A percentile compares a stretch with the other conserved stretches of the same genome.
Conservation (phyloP, 306 rosid genomes). For the Lupinus albus region DNA sequence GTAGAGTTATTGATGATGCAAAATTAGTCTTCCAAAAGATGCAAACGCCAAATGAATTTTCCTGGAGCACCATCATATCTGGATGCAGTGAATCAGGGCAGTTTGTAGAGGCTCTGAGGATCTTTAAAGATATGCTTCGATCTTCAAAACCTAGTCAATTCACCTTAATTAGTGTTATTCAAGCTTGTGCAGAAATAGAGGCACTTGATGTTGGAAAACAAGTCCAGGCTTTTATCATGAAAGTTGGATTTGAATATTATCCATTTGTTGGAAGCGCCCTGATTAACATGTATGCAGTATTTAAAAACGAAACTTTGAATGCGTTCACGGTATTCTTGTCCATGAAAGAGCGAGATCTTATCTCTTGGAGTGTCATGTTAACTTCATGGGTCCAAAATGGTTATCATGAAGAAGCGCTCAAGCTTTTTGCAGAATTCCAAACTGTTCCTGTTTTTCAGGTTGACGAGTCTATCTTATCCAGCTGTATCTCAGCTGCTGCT, state of each 20-base stretch:
- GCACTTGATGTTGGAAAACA: constrained; percentile 44
- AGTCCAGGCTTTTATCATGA: constrained; percentile 42
- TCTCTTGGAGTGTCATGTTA: constrained; percentile 53
- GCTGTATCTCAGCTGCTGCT: constrained; percentile 53
- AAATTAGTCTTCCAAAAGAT: constrained; percentile 43
- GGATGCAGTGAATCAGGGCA: constrained; percentile 45
- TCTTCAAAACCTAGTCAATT: constrained; percentile 48
- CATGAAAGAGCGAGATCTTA: constrained; percentile 45
- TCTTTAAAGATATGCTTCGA: constrained; percentile 45
- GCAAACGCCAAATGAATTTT: constrained; percentile 44
- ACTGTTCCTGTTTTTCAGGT: constrained; percentile 39
- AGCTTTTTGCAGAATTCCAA: constrained; percentile 43
- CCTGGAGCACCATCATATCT: constrained; percentile 50
- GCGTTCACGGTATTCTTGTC: constrained; percentile 46
- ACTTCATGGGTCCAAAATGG: constrained; percentile 54
- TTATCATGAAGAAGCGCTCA: constrained; percentile 48
- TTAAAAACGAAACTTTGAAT: constrained; percentile 41
- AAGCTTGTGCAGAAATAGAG: constrained; percentile 45
- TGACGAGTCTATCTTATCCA: constrained; percentile 51
- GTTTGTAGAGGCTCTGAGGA: constrained; percentile 38
- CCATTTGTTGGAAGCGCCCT: constrained; percentile 48
- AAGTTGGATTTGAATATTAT: constrained; percentile 48
- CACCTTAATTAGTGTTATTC: constrained; percentile 42
- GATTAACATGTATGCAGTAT: constrained; percentile 49
- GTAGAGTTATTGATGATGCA: constrained; percentile 43